Base-by-base conservation (phyloP, 2,329 filamentous ascomycete genomes). In the Diaporthe sp. region DNA sequence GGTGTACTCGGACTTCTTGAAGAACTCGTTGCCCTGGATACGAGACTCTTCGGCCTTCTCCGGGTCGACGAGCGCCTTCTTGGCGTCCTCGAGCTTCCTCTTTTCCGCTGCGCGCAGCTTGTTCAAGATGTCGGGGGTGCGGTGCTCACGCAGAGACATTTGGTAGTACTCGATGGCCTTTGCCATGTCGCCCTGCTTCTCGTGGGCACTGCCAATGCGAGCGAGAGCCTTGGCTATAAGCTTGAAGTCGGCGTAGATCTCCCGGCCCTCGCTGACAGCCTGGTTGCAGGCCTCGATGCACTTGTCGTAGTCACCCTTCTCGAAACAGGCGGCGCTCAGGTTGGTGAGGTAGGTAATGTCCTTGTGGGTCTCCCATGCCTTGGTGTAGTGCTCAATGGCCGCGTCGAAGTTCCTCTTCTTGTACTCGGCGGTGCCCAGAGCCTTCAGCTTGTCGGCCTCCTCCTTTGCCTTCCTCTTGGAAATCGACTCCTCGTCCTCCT, bases 321-420 rank as follows among this genome's bases (percentile, higher is more conserved):
- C 97, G 79, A 96, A 98, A 81, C 97, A 92, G 75, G 96, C 97
- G 4, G 97, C 97, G 75, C 95, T 95, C 42, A 97, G 90, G 85
- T 99, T 99, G 87, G 97, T 99, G 75, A 98, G 89, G 85, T 99
- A 99, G 22, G 96, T 97, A 81, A 99, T 97, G 81, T 99, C 97
- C 88, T 98, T 97, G 90, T 94, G 89, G 51, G 94, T 85, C 75
- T 98, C 96, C 97, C 97, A 99, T 0, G 97, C 97, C 84, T 97
- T 97, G 82, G 84, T 90, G 88, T 99, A 99, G 87, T 99, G 95
- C 81, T 92, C 91, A 80, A 99, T 98, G 68, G 97, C 97, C 81
- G 94, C 92, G 80, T 98, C 97, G 78, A 99, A 98, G 82, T 98
- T 92, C 79, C 95, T 93, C 91, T 98, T 98, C 92, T 99, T 99